Evolutionary conservation across 805 yeast genomes (phyloP), one percentile per base, ranked within the genome.

Genomic region (Wickerhamiella australiensis): DNA sequence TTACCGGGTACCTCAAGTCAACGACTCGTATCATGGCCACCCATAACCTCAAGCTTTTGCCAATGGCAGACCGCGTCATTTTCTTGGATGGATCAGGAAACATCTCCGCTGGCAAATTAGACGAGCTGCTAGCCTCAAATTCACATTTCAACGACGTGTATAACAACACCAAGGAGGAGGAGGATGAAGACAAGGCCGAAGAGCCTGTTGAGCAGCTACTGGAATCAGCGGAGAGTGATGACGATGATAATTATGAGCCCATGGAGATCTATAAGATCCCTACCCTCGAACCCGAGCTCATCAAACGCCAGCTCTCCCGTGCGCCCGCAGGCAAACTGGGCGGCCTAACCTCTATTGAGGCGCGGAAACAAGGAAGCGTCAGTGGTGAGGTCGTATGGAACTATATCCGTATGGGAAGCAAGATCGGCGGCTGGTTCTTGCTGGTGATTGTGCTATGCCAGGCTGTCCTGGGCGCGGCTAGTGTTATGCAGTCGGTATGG

Each of bases 11-110:
- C 26, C 61, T 86, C 53, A 65, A 67, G 41, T 63, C 65, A 18
- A 77, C 74, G 57, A 86, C 95, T 0, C 72, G 92, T 57, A 59
- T 86, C 12, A 69, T 85, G 58, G 94, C 94, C 1, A 86, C 95
- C 0, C 95, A 85, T 63, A 95, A 86, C 63, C 68, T 85, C 47
- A 77, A 86, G 8, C 68, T 86, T 53, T 74, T 85, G 54, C 76
- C 76, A 20, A 64, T 72, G 48, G 92, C 94, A 15, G 85, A 82
- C 60, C 71, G 82, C 42, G 68, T 86, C 29, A 70, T 86, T 12
- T 83, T 80, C 53, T 64, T 86, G 57, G 62, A 59, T 31, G 52
- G 47, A 1, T 78, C 81, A 48, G 79, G 85, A 0, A 58, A 74
- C 0, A 66, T 82, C 26, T 76, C 73, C 42, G 63, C 76, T 33